A percentile compares a stretch with the other conserved stretches of the same genome.
Conservation (phyloP, 257 asterid species). For the Cordia subcordata region DNA sequence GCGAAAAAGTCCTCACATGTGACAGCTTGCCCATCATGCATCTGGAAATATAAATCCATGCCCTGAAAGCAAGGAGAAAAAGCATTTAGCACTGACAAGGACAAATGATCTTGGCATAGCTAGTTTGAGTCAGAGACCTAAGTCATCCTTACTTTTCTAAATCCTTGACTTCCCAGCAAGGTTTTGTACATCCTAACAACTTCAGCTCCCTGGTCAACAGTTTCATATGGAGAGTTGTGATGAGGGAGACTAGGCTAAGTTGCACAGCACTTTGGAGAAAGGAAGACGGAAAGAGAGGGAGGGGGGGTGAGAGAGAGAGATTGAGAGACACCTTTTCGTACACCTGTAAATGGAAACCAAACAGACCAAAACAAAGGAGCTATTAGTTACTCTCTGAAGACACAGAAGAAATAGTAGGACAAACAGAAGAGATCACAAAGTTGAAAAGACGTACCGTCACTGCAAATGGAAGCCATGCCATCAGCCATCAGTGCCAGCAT, state of each 20-base stretch:
- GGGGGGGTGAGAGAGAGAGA: slow-evolving; percentile 9
- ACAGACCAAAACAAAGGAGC: slow-evolving; percentile 17
- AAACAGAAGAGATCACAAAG: not conserved
- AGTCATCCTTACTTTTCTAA: slow-evolving; percentile 53
- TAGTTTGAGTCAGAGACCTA: not conserved
- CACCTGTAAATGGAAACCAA: slow-evolving; percentile 43
- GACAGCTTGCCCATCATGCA: slow-evolving; percentile 90
- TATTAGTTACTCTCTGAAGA: slow-evolving; percentile 15
- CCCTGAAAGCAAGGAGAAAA: slow-evolving; percentile 42
- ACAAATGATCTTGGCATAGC: not conserved
- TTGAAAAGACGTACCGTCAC: slow-evolving; percentile 54
- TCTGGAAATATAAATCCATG: slow-evolving; percentile 70
- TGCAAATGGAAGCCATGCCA: slow-evolving; percentile 32
- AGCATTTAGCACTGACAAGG: not conserved
- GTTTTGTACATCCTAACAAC: slow-evolving; percentile 94
- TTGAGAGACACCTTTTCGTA: slow-evolving; percentile 53
- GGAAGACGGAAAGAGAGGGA: not conserved
- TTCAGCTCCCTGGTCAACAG: slow-evolving; percentile 69
- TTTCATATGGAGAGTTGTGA: slow-evolving; percentile 12
- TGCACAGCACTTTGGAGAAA: no score
- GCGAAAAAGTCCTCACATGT: slow-evolving; percentile 85
- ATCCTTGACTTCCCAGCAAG: slow-evolving; percentile 61
- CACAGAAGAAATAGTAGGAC: not conserved
- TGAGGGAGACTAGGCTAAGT: not conserved
- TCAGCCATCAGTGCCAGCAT: slow-evolving; percentile 32